A percentile compares a stretch with the other conserved stretches of the same genome.
phyloP scores from a whole-genome alignment of 2,329 filamentous ascomycete species.

The Venturia asperata region DNA sequence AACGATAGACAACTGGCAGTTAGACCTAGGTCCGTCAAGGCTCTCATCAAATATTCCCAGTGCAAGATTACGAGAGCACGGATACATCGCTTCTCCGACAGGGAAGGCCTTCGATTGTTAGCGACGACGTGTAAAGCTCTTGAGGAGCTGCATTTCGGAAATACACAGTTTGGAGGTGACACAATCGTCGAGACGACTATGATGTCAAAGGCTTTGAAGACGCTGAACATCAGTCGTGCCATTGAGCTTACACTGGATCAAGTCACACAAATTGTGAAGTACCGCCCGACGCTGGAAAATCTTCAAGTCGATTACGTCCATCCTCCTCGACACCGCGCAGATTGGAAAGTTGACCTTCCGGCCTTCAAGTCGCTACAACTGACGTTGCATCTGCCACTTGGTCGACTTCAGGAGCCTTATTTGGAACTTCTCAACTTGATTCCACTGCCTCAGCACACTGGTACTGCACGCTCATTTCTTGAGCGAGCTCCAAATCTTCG shows the following conservation, averaged over 20 bases:
- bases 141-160: constrained; percentile 28
- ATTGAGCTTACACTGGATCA: constrained; percentile 26
- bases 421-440: background rate
- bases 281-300: constrained; percentile 25
- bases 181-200: constrained; percentile 29
- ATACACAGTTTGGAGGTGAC: constrained; percentile 24
- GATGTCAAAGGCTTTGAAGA: constrained; percentile 26
- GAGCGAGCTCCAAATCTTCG: constrained; percentile 8
- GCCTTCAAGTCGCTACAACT: constrained; percentile 26
- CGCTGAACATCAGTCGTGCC: constrained; percentile 25
- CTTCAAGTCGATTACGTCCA: constrained; percentile 23
- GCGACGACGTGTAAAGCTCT: constrained; percentile 33
- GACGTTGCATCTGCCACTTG: constrained; percentile 9
- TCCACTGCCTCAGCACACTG: background rate
- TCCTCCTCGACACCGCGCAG: constrained; percentile 9
- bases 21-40: constrained; percentile 35
- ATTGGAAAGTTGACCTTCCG: constrained; percentile 27
- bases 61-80: constrained; percentile 31
- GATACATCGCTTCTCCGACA: constrained; percentile 33
- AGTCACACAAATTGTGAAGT: constrained; percentile 27
- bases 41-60: constrained; percentile 36
- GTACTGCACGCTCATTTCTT: background rate
- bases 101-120: constrained; percentile 37
- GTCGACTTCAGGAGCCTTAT: constrained; percentile 10
- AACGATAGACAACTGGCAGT: constrained; percentile 30